Evolutionary conservation across 2,329 filamentous ascomycete species (phyloP).

Genomic region (Podosphaera fusca): DNA sequence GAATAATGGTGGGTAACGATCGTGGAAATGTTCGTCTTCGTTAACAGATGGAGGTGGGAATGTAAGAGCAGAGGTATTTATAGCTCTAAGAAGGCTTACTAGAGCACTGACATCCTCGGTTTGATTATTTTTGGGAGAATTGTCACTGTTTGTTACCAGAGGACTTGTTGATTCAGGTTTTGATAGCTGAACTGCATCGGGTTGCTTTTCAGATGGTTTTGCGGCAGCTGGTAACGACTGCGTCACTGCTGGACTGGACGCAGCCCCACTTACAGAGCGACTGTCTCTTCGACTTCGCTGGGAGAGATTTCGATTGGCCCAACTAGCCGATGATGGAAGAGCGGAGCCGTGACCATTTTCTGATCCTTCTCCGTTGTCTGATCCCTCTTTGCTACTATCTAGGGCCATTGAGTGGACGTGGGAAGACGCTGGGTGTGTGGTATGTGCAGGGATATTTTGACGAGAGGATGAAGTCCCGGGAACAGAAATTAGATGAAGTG

Average conservation of each 20-base stretch:
- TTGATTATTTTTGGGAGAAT: conserved; percentile 4
- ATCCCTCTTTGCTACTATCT: conserved; percentile 56
- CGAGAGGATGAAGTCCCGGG: conserved; percentile 32
- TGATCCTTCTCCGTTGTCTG: conserved; percentile 49
- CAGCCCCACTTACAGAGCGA: conserved; percentile 57
- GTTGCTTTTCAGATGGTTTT: conserved; percentile 25
- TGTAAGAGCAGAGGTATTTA: conserved; percentile 24
- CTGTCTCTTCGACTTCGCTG: conserved; percentile 49
- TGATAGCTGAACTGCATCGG: conserved; percentile 5
- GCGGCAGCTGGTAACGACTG: conserved; percentile 29
- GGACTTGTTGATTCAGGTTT: not conserved
- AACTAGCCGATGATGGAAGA: conserved; percentile 81
- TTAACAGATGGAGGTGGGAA: conserved; percentile 25
- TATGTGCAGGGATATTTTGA: conserved; percentile 19
- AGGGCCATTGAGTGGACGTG: conserved; percentile 43
- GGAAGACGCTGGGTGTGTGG: conserved; percentile 16
- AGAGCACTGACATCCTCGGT: conserved; percentile 12
- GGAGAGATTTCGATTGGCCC: conserved; percentile 52
- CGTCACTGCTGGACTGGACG: conserved; percentile 61
- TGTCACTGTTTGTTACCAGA: not conserved
- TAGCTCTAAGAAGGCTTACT: conserved; percentile 21
- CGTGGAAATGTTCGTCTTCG: conserved; percentile 15
- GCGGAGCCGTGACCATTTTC: conserved; percentile 59
- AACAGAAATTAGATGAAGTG: conserved; percentile 28
- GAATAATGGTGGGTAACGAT: conserved; percentile 53